Evolutionary conservation across 495 filamentous ascomycete species (phyloP).

Genomic region (Xanthoparmelia taractica): DNA sequence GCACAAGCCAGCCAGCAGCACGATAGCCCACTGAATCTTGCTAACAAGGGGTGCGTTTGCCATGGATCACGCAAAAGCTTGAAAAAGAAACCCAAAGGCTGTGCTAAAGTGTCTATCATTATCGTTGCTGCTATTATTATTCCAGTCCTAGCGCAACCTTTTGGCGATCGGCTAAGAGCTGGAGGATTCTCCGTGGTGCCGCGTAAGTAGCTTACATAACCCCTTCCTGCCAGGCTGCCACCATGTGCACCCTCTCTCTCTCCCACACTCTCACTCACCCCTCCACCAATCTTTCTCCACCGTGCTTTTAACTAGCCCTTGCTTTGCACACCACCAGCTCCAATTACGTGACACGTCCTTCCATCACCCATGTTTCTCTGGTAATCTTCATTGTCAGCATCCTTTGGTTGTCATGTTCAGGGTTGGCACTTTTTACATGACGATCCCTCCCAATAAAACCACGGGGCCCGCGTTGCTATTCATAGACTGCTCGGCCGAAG

Average conservation of each 20-base stretch:
- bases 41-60: neutral
- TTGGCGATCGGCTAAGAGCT: neutral
- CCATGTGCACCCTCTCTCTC: no score
- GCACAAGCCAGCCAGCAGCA: no score
- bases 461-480: neutral
- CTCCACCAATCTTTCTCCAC: no score
- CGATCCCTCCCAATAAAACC: neutral
- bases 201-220: no score
- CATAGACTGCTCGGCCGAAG: neutral
- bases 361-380: neutral
- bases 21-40: neutral
- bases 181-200: neutral
- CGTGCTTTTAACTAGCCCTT: neutral
- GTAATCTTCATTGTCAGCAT: neutral
- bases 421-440: neutral
- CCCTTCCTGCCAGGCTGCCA: no score
- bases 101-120: no score
- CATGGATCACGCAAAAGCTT: constrained; percentile 1
- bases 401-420: no score
- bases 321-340: neutral
- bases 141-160: neutral
- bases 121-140: no score
- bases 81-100: neutral
- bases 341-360: neutral
- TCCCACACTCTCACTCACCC: neutral